Evolutionary conservation across 306 rosid genomes (phyloP), one percentile per base, ranked within the genome.

Genomic region (Citrullus amarus): DNA sequence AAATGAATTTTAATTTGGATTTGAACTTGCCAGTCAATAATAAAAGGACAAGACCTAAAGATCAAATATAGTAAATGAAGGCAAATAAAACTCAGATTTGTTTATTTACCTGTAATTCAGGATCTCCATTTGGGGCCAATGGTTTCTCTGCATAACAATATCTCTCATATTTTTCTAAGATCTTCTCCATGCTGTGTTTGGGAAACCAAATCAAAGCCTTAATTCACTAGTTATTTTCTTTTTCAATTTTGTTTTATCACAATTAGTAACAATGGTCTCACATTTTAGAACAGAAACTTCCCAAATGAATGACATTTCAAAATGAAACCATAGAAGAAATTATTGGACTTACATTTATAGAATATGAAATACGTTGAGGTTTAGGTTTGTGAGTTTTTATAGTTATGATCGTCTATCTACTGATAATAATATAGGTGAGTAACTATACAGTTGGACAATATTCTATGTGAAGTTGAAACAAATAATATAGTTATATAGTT

Each of bases 111-210:
- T 93, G 87, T 13, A 84, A 46, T 77, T 85, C 87, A 57, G 79
- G 78, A 65, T 69, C 76, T 59, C 57, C 17, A 68, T 30, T 73
- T 50, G 79, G 53, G 28, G 48, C 80, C 50, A 78, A 12, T 11
- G 78, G 85, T 68, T 77, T 76, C 70, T 85, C 87, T 17, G 85
- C 79, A 36, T 56, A 63, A 6, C 88, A 41, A 50, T 84, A 83
- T 68, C 88, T 84, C 72, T 91, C 97, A 54, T 91, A 91, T 72
- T 89, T 80, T 79, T 91, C 96, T 77, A 93, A 79, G 56, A 86
- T 67, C 16, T 36, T 78, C 46, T 88, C 93, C 88, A 93, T 72
- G 80, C 98, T 93, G 80, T 62, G 43, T 46, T 28, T 8, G 54
- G 39, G 22, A 78, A 48, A n/a, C n/a, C 2, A 60, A 17, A 46